Conservation (phyloP, 148 eudicot genomes). For the Rhododendron vialii region DNA sequence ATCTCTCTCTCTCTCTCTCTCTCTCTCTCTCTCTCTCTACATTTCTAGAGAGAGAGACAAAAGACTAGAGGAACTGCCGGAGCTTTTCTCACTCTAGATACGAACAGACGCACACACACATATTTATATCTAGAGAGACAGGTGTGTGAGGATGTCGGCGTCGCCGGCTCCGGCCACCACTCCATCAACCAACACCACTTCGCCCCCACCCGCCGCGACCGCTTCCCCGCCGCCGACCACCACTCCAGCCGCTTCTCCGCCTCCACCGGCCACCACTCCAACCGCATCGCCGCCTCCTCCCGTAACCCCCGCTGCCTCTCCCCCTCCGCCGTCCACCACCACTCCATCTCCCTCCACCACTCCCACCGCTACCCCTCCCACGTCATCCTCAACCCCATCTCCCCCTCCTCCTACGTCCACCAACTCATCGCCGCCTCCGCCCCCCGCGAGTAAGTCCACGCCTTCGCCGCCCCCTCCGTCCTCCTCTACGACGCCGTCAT, state of each 20-base stretch:
- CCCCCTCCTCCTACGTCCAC: conserved; percentile 18
- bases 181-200: conserved; percentile 19
- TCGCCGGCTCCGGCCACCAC: conserved; percentile 31
- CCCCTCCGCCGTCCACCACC: conserved; percentile 22
- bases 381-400: neutral
- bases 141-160: neutral
- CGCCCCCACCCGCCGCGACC: conserved; percentile 4
- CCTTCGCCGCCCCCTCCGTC: conserved; percentile 34
- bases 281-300: conserved; percentile 31
- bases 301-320: conserved; percentile 23
- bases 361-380: conserved; percentile 18
- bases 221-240: neutral
- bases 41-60: neutral
- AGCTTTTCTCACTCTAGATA: neutral
- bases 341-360: conserved; percentile 30
- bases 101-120: neutral
- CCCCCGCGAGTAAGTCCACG: neutral
- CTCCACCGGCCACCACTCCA: conserved; percentile 21
- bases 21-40: neutral
- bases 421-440: conserved; percentile 7
- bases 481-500: conserved; percentile 14
- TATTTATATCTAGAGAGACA: neutral
- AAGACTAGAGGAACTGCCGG: neutral
- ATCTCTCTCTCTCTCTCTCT: neutral
- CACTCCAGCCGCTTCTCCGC: conserved; percentile 25